A percentile compares a stretch with the other conserved stretches of the same genome.
phyloP scores from a whole-genome alignment of 148 eudicot genomes.

The Persicaria tinctoria region DNA sequence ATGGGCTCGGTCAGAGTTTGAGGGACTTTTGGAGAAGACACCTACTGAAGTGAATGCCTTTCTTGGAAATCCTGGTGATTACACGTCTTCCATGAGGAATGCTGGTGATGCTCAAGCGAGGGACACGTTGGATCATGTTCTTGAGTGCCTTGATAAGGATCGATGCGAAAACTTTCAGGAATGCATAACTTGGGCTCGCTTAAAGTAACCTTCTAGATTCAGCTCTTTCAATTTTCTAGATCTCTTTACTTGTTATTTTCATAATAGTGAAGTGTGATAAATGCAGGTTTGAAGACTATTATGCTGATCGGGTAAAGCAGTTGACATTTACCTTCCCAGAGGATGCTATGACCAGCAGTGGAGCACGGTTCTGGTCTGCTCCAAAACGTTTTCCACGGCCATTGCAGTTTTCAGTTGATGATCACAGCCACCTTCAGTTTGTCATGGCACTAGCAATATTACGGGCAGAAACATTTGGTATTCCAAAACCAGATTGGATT shows the following conservation, averaged over 20 bases:
- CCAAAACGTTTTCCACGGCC: slow-evolving; percentile 76
- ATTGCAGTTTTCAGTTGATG: slow-evolving; percentile 49
- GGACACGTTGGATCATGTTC: slow-evolving; percentile 55
- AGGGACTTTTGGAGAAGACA: slow-evolving; percentile 67
- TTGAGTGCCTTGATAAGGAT: slow-evolving; percentile 62
- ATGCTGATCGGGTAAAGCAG: slow-evolving; percentile 62
- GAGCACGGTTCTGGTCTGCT: slow-evolving; percentile 69
- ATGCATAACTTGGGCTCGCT: slow-evolving; percentile 70
- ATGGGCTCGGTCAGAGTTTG: slow-evolving; percentile 79
- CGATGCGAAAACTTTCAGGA: slow-evolving; percentile 59
- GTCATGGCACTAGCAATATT: slow-evolving; percentile 45
- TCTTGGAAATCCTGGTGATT: slow-evolving; percentile 47
- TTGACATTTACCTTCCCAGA: slow-evolving; percentile 64
- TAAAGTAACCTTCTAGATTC: slow-evolving; percentile 28
- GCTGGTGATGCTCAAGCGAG: slow-evolving; percentile 83
- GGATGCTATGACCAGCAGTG: slow-evolving; percentile 58
- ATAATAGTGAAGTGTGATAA: not conserved
- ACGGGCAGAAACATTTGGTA: slow-evolving; percentile 65
- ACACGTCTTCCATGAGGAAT: slow-evolving; percentile 46
- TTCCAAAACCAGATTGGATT: slow-evolving; percentile 63
- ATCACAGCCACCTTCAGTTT: slow-evolving; percentile 41
- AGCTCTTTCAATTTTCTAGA: not conserved
- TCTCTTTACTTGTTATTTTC: not conserved
- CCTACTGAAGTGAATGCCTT: slow-evolving; percentile 75
- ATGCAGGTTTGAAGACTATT: slow-evolving; percentile 74